Percentiles rank a stretch among this genome's conserved stretches.
These are phyloP conservation scores for Leptomonas pyrrhocoris DNA, from an alignment of 208 protist species.

Conservation along the genomic window DNA sequence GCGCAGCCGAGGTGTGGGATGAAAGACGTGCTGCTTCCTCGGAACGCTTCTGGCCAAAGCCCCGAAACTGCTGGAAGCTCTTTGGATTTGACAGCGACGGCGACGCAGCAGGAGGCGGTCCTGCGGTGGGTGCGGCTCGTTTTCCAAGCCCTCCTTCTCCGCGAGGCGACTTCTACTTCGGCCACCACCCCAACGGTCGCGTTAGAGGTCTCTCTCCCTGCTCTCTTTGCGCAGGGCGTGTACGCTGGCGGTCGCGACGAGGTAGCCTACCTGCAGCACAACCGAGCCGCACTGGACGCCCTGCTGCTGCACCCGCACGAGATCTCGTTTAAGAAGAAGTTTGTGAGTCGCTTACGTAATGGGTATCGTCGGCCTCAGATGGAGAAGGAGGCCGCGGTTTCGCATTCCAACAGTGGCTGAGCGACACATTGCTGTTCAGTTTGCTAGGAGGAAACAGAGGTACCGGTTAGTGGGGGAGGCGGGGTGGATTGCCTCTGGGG, in stretches of 20 bases:
- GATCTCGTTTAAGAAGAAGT: conserved; percentile 68
- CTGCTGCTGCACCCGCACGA: conserved; percentile 84
- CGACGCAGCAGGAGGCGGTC: conserved; percentile 19
- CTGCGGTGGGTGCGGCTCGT: conserved; percentile 40
- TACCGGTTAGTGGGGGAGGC: no score
- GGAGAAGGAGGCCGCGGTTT: conserved; percentile 53
- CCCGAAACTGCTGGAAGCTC: neutral
- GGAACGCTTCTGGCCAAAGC: neutral
- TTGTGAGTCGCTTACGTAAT: conserved; percentile 65
- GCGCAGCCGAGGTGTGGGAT: neutral
- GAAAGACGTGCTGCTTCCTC: neutral
- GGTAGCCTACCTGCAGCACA: conserved; percentile 75
- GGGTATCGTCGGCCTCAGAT: conserved; percentile 65
- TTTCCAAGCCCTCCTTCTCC: conserved; percentile 33
- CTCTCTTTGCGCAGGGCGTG: conserved; percentile 73
- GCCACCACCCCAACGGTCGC: conserved; percentile 8
- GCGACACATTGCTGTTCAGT: neutral
- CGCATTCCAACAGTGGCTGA: conserved; percentile 8
- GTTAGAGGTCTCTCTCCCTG: conserved; percentile 36
- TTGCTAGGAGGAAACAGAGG: no score
- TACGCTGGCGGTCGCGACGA: conserved; percentile 63
- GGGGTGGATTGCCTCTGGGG: no score
- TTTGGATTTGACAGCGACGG: conserved; percentile 1
- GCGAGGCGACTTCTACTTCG: conserved; percentile 1
- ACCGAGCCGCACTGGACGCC: conserved; percentile 72